Base-by-base conservation (phyloP, 2,329 filamentous ascomycete species). In the Fusarium sp. region DNA sequence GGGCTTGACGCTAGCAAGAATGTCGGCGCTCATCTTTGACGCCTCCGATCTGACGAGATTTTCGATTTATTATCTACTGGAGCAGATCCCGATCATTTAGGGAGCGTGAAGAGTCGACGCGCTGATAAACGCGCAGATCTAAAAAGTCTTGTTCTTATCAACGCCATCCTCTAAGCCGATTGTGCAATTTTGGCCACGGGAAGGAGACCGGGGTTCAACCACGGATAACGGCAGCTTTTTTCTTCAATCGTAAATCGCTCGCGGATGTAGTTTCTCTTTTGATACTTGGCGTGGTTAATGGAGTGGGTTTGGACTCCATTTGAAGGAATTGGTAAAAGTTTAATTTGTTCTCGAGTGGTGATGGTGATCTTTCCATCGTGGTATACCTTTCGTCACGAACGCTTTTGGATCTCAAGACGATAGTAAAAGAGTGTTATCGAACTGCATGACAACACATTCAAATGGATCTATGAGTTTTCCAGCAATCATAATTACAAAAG, bases 221-320 rank as follows among this genome's bases (percentile, higher is more conserved):
- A 62, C 44, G 37, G 41, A 45, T 69, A 58, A 13, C 44, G 41
- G 53, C 53, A 60, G 31, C 51, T 34, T 40, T 33, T 52, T 10
- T 47, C 38, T 46, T 37, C 16, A 26, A 9, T 50, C 26, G 26
- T 38, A 40, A 51, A 60, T 63, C 26, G 33, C 45, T 52, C 31
- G 41, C 62, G 61, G 62, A 65, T 54, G 26, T 65, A 57, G 57
- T 53, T 69, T 20, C 67, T 69, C 46, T 52, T 69, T 68, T 69
- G 42, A 68, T 53, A 53, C 42, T 50, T 69, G 66, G 65, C 64
- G 61, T 20, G 64, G 51, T 62, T 36, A 13, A 57, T 13, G 30
- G 23, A 45, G 63, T 53, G 56, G 57, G 40, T 46, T 59, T 30
- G 13, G 61, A 53, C 65, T 69, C 63, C 57, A 53, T 63, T 67